Conservation (phyloP, 169 alveolate species). For the Cryptosporidium felis region DNA sequence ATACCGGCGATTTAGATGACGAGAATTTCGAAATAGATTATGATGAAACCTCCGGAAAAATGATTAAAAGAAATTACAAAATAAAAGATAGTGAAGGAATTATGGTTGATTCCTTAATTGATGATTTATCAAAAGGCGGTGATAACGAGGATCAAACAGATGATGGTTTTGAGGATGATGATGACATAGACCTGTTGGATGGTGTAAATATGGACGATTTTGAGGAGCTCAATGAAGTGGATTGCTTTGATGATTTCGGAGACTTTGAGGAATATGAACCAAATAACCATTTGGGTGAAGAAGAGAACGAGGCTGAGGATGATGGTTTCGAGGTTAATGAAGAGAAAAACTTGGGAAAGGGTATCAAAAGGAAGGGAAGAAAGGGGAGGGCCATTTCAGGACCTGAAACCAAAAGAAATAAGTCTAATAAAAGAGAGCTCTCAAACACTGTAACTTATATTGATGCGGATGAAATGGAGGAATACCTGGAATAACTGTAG, state of each 20-base stretch:
- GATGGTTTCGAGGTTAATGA: conserved; percentile 69
- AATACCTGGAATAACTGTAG: conserved; percentile 17
- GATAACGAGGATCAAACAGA: conserved; percentile 52
- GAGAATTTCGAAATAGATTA: conserved; percentile 49
- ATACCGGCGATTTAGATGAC: not conserved
- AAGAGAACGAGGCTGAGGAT: conserved; percentile 59
- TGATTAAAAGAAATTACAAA: not conserved
- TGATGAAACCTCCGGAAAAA: conserved; percentile 51
- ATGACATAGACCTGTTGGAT: conserved; percentile 70
- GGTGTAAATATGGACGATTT: conserved; percentile 72
- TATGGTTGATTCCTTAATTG: conserved; percentile 49
- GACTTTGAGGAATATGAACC: conserved; percentile 72
- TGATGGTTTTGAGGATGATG: conserved; percentile 75
- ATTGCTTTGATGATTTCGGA: conserved; percentile 63
- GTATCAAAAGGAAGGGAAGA: conserved; percentile 55
- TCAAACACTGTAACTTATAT: conserved; percentile 23
- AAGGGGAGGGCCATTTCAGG: conserved; percentile 16
- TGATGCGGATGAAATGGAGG: conserved; percentile 69
- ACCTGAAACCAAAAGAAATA: not conserved
- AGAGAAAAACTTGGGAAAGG: not conserved
- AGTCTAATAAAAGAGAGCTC: not conserved
- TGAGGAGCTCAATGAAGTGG: conserved; percentile 74
- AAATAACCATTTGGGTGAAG: conserved; percentile 75
- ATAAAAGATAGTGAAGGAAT: not conserved
- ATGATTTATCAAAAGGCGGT: conserved; percentile 7